These are phyloP conservation scores for Didymella sp. DNA, from an alignment of 2,329 filamentous ascomycete species.

Conservation along the genomic window DNA sequence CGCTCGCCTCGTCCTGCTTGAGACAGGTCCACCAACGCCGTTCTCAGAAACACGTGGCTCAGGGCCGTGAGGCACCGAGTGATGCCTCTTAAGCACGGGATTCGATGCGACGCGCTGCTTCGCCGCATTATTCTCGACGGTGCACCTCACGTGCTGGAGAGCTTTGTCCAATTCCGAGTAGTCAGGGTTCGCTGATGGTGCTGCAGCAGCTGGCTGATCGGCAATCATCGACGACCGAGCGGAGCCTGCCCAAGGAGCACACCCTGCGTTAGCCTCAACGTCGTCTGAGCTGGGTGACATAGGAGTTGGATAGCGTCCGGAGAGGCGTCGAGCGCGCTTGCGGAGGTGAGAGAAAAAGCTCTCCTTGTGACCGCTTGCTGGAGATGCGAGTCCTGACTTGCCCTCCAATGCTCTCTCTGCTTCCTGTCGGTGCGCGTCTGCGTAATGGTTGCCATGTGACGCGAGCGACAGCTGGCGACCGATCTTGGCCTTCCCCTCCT, in stretches of 20 bases:
- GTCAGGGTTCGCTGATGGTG: slow-evolving; percentile 57
- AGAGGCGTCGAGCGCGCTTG: slow-evolving; percentile 90
- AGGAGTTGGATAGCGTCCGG: slow-evolving; percentile 84
- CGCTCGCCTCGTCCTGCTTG: slow-evolving; percentile 79
- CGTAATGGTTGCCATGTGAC: slow-evolving; percentile 91
- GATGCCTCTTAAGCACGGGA: slow-evolving; percentile 57
- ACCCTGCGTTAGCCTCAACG: slow-evolving; percentile 90
- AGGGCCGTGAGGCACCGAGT: slow-evolving; percentile 53
- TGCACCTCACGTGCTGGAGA: slow-evolving; percentile 66
- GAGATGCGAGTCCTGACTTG: slow-evolving; percentile 75
- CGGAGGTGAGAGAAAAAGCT: slow-evolving; percentile 98
- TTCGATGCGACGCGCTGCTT: slow-evolving; percentile 53
- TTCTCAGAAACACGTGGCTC: slow-evolving; percentile 67
- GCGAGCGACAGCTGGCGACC: slow-evolving; percentile 91
- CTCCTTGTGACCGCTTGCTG: slow-evolving; percentile 82
- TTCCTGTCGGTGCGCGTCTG: slow-evolving; percentile 87
- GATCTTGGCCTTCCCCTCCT: slow-evolving; percentile 80
- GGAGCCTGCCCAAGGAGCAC: slow-evolving; percentile 80
- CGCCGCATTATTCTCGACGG: slow-evolving; percentile 57
- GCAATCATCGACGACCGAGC: slow-evolving; percentile 85
- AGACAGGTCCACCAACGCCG: slow-evolving; percentile 64
- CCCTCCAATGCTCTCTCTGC: slow-evolving; percentile 90
- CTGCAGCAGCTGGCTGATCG: slow-evolving; percentile 60
- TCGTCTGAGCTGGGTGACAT: slow-evolving; percentile 83
- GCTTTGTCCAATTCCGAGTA: slow-evolving; percentile 68